Conservation (phyloP, 306 rosid species). For the Citrullus amarus region DNA sequence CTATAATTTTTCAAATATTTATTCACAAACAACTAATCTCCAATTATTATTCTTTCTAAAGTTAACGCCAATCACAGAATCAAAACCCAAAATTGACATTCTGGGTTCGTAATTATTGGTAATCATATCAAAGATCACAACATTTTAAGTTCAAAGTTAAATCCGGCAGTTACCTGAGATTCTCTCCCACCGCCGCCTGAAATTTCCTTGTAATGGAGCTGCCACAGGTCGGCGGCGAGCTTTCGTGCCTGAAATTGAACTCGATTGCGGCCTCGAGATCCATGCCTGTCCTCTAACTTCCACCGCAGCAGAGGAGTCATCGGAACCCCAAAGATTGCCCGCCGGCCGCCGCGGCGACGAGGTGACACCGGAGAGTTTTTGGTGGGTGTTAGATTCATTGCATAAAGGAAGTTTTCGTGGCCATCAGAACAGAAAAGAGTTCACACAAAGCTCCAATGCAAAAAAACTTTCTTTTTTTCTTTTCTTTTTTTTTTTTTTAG, state of each 20-base stretch:
- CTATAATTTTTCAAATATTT: neutral
- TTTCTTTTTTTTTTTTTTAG: neutral
- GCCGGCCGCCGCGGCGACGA: neutral
- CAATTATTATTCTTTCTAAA: no score
- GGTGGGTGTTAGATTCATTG: neutral
- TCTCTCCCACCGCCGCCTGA: conserved; percentile 7
- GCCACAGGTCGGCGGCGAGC: conserved; percentile 61
- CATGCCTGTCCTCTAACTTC: conserved; percentile 1
- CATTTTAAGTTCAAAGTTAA: neutral
- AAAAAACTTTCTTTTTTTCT: neutral
- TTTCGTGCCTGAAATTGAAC: conserved; percentile 33
- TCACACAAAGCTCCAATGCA: neutral
- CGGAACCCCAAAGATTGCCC: conserved; percentile 2
- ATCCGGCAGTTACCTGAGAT: conserved; percentile 18
- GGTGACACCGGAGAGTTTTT: neutral
- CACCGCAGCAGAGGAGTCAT: neutral
- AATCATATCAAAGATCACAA: neutral
- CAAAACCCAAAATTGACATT: neutral
- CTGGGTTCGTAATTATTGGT: neutral
- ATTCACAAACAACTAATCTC: no score
- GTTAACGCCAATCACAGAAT: neutral
- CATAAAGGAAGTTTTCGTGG: neutral
- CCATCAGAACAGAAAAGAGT: neutral
- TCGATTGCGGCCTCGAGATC: neutral
- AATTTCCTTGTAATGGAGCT: conserved; percentile 17